These are phyloP conservation scores for Diaporthe batatas DNA, from an alignment of 2,329 filamentous ascomycete species.

Conservation along the genomic window DNA sequence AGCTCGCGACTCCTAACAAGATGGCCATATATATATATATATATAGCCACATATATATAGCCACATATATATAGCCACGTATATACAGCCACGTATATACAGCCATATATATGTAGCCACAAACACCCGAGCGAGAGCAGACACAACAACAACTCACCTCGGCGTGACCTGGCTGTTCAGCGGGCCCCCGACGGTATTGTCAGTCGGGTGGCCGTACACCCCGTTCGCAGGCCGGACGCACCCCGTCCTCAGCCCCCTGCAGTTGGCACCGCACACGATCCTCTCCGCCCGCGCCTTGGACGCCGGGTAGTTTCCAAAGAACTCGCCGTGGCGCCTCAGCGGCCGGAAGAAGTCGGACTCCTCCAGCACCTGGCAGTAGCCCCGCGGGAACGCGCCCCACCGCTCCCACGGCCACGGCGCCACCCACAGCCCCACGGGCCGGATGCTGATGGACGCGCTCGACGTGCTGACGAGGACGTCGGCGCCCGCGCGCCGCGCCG, in stretches of 20 bases:
- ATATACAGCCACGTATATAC: no score
- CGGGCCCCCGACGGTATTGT: slow-evolving; percentile 60
- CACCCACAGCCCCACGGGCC: slow-evolving; percentile 54
- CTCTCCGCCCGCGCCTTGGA: slow-evolving; percentile 62
- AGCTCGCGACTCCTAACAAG: neutral
- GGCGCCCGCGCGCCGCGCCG: slow-evolving; percentile 57
- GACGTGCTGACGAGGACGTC: slow-evolving; percentile 62
- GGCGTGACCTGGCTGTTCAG: slow-evolving; percentile 54
- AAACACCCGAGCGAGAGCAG: neutral
- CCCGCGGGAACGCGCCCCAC: slow-evolving; percentile 53
- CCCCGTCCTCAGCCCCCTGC: slow-evolving; percentile 60
- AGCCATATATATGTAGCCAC: no score
- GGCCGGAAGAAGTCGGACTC: slow-evolving; percentile 56
- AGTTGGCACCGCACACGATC: slow-evolving; percentile 56
- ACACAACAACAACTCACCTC: slow-evolving; percentile 54
- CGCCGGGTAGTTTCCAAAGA: slow-evolving; percentile 61
- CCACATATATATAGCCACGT: no score
- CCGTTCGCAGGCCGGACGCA: slow-evolving; percentile 66
- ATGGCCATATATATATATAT: neutral
- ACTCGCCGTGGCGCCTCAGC: slow-evolving; percentile 54
- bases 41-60: no score
- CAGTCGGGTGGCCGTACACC: slow-evolving; percentile 64
- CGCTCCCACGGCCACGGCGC: slow-evolving; percentile 54
- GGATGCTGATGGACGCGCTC: slow-evolving; percentile 58
- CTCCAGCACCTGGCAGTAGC: slow-evolving; percentile 57